Conservation (phyloP, 345 rosid genomes). For the Populus simonii region DNA sequence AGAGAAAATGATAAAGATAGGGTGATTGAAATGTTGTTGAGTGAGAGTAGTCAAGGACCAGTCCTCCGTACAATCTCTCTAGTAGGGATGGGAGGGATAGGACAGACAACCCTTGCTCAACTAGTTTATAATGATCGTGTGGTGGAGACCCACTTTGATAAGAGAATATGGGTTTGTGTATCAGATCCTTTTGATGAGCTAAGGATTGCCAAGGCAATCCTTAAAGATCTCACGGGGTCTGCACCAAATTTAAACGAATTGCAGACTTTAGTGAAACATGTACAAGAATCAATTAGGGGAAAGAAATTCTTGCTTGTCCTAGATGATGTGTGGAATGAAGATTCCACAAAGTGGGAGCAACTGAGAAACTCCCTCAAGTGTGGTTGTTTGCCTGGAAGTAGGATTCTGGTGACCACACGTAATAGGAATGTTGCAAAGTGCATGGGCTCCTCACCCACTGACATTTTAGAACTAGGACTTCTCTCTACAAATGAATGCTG, state of each 20-base stretch:
- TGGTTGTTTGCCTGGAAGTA: not conserved
- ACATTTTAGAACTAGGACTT: not conserved
- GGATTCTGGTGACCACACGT: not conserved
- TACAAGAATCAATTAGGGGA: not conserved
- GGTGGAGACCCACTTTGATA: not conserved
- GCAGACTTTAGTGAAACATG: not conserved
- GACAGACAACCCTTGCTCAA: conserved; percentile 6
- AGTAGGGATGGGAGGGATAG: conserved; percentile 10
- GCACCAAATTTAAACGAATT: not conserved
- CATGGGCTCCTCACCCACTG: not conserved
- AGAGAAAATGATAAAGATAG: not conserved
- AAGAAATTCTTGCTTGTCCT: not conserved
- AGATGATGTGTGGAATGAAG: conserved; percentile 8
- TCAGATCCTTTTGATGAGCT: conserved; percentile 11
- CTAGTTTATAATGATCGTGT: not conserved
- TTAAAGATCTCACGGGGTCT: not conserved
- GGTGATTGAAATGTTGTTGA: not conserved
- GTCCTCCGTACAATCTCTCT: not conserved
- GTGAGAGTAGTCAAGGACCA: not conserved
- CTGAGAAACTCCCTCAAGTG: not conserved
- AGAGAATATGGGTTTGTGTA: conserved; percentile 19
- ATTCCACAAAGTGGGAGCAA: not conserved
- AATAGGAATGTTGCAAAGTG: not conserved
- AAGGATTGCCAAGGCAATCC: conserved; percentile 1
- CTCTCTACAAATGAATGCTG: not conserved